Evolutionary conservation across 108 stramenopile species (phyloP), one percentile per base, ranked within the genome.

Genomic region (Skeletonema marinoi): DNA sequence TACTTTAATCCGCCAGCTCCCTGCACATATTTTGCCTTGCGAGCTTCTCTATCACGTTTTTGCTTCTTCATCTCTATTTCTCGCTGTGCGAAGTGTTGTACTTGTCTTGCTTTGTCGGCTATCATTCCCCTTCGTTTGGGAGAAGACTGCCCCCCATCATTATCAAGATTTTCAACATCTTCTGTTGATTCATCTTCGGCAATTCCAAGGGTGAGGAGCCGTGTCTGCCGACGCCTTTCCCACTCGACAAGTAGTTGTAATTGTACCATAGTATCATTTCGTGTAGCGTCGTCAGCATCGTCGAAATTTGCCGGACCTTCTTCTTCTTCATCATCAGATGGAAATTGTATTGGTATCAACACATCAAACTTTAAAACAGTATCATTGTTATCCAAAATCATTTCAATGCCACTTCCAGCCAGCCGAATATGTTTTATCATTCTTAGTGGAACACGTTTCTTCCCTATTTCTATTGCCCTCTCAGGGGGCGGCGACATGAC

Each of bases 81-180:
- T 29, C 94, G 71, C 75, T 90, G 86, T 39, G 95, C 92, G 80
- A 92, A 93, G 71, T 92, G 92, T 42, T 92, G 83, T 39, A 92
- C 89, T 79, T 90, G 87, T 61, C 85, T 73, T 36, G 92, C 94
- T 33, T 75, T 59, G n/a, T 80, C 78, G 10, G 74, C 62, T n/a
- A 84, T 61, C 60, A 60, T 60, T 10, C 68, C 68, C 1, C 60
- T 56, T 63, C 60, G 21, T 74, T 65, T 41, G 50, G 48, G 33
- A 62, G 70, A 46, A 85, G 70, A 32, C 32, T 13, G 6, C 0
- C 17, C 13, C 4, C 77, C 85, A 60, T 61, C 71, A 29, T 63
- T 25, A 46, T 85, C 68, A 13, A 84, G 56, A 16, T 86, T 79
- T 48, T 84, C 78, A 30, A 73, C 77, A 7, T 79, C 84, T 0